These are phyloP conservation scores for Candida yuanshanica DNA, from an alignment of 805 yeast genomes.

Conservation along the genomic window DNA sequence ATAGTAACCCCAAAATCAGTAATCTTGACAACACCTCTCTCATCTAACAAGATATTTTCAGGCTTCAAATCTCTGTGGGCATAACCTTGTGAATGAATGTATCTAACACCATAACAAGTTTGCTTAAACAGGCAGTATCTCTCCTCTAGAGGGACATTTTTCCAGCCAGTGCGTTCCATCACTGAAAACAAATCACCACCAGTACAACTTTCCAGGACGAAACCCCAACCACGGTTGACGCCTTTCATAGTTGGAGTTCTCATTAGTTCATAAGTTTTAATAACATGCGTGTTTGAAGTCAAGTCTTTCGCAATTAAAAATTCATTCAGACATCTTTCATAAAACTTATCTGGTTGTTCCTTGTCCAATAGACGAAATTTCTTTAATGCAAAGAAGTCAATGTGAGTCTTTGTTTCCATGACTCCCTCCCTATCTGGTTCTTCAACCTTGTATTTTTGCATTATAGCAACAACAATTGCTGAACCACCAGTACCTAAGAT, in stretches of 20 bases:
- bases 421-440: neutral
- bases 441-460: neutral
- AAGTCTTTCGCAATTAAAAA: slow-evolving; percentile 52
- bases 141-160: slow-evolving; percentile 41
- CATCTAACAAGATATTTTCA: slow-evolving; percentile 59
- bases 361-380: slow-evolving; percentile 52
- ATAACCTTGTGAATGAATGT: slow-evolving; percentile 58
- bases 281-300: slow-evolving; percentile 54
- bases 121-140: slow-evolving; percentile 68
- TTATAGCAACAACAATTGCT: slow-evolving; percentile 51
- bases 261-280: slow-evolving; percentile 47
- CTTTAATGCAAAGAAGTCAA: slow-evolving; percentile 56
- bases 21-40: slow-evolving; percentile 55
- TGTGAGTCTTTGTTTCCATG: slow-evolving; percentile 27
- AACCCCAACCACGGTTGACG: slow-evolving; percentile 70
- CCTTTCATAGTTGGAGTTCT: slow-evolving; percentile 50
- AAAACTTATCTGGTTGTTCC: slow-evolving; percentile 62
- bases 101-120: slow-evolving; percentile 53
- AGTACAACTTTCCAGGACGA: slow-evolving; percentile 56
- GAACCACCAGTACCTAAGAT: slow-evolving; percentile 68
- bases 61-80: slow-evolving; percentile 75
- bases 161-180: slow-evolving; percentile 57
- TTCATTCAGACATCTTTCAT: slow-evolving; percentile 58
- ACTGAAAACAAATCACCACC: slow-evolving; percentile 58
- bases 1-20: slow-evolving; percentile 78